Evolutionary conservation across 345 rosid genomes (phyloP).

Genomic region (Lepidium sativum): DNA sequence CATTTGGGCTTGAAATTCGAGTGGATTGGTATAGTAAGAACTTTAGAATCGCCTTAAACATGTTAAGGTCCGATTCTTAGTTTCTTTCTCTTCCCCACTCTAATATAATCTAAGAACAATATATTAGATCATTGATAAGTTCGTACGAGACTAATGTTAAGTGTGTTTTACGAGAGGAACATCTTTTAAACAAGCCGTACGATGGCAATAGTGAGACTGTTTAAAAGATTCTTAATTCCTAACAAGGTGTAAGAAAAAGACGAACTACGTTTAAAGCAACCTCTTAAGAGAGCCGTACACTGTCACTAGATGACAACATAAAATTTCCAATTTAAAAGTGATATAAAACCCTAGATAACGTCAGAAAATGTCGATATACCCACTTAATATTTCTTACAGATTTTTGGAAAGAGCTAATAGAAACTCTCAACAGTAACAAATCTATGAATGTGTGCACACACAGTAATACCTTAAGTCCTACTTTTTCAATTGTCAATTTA

Average conservation of each 20-base stretch:
- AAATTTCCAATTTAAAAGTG: constrained; percentile 9
- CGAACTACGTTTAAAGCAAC: constrained; percentile 28
- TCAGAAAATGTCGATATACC: constrained; percentile 8
- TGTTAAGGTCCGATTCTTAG: not conserved
- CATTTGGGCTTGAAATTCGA: not conserved
- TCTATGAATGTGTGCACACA: not conserved
- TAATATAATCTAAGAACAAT: not conserved
- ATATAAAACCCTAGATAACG: constrained; percentile 25
- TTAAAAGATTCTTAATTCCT: not conserved
- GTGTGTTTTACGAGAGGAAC: not conserved
- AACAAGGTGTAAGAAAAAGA: constrained; percentile 21
- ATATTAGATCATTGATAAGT: not conserved
- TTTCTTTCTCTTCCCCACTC: not conserved
- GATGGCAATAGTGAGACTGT: constrained; percentile 1
- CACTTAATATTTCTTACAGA: not conserved
- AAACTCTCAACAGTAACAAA: constrained; percentile 12
- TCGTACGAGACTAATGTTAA: not conserved
- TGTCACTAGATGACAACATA: constrained; percentile 21
- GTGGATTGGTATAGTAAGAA: not conserved
- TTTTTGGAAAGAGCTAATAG: not conserved
- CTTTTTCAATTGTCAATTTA: constrained; percentile 1
- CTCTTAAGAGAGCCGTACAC: constrained; percentile 21
- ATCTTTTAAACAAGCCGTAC: constrained; percentile 9
- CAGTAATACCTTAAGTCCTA: not conserved
- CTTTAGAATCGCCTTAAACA: not conserved